phyloP scores from a whole-genome alignment of 2,329 filamentous ascomycete genomes.

The Beauveria varroae region DNA sequence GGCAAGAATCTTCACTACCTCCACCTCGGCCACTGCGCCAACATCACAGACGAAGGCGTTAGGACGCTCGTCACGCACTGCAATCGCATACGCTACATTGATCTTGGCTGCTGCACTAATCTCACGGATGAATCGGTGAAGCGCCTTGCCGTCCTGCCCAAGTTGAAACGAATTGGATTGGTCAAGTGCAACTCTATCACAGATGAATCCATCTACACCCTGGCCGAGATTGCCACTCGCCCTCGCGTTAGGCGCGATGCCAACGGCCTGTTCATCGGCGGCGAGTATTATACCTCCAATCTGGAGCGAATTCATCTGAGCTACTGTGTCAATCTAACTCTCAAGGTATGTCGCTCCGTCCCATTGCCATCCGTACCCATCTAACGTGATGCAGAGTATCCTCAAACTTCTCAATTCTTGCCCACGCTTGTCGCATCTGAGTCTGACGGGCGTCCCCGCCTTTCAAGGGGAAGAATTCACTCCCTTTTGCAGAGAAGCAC shows the following conservation, averaged over 20 bases:
- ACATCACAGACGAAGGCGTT: constrained; percentile 86
- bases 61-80: constrained; percentile 75
- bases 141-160: constrained; percentile 78
- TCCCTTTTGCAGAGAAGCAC: constrained; percentile 78
- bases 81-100: constrained; percentile 94
- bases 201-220: constrained; percentile 76
- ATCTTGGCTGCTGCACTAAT: constrained; percentile 87
- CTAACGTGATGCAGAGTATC: constrained; percentile 59
- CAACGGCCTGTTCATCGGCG: constrained; percentile 38
- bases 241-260: constrained; percentile 41
- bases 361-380: neutral
- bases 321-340: constrained; percentile 80
- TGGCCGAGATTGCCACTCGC: constrained; percentile 63
- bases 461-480: constrained; percentile 83
- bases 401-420: constrained; percentile 84
- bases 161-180: constrained; percentile 86
- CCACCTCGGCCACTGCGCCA: constrained; percentile 85
- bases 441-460: constrained; percentile 85
- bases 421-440: constrained; percentile 85
- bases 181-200: constrained; percentile 92
- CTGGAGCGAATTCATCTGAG: constrained; percentile 93
- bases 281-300: constrained; percentile 53
- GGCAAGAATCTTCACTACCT: constrained; percentile 97
- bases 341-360: constrained; percentile 53
- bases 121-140: constrained; percentile 83